These are phyloP conservation scores for Nothophytophthora sp. DNA, from an alignment of 352 stramenopile species.

Conservation along the genomic window DNA sequence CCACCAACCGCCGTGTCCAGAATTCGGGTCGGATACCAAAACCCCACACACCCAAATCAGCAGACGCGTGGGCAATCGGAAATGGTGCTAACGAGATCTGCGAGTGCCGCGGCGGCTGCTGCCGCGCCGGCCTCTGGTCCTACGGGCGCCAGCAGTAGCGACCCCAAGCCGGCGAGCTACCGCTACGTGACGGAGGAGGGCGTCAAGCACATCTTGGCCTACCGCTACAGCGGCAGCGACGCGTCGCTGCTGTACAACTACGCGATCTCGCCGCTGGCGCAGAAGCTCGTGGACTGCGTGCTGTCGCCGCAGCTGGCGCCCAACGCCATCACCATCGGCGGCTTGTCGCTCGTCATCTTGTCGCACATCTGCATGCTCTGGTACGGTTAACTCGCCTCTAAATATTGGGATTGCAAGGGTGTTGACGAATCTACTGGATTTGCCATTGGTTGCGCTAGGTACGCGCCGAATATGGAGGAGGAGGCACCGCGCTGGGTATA, in stretches of 20 bases:
- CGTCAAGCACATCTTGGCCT: constrained; percentile 66
- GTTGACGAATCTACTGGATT: constrained; percentile 57
- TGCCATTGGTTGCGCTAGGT: constrained; percentile 19
- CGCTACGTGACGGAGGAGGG: constrained; percentile 75
- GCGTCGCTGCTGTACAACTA: constrained; percentile 84
- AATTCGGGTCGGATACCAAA: constrained; percentile 3
- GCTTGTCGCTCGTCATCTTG: constrained; percentile 65
- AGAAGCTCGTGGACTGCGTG: constrained; percentile 79
- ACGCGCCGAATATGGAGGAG: constrained; percentile 86
- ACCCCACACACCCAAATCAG: constrained; percentile 5
- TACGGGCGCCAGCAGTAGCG: neutral
- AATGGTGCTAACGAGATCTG: constrained; percentile 30
- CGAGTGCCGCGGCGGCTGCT: constrained; percentile 18
- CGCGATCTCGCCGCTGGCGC: constrained; percentile 72
- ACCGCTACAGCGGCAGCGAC: constrained; percentile 89
- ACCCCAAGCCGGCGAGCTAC: constrained; percentile 26
- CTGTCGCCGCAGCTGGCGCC: constrained; percentile 69
- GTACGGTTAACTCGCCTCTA: constrained; percentile 17
- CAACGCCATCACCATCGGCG: constrained; percentile 85
- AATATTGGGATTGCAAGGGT: neutral
- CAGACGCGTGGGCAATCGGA: constrained; percentile 5
- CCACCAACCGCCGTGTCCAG: constrained; percentile 9
- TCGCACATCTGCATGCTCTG: constrained; percentile 81
- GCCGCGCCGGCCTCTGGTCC: neutral
- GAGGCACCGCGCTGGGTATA: constrained; percentile 79